phyloP scores from a whole-genome alignment of 768 basidiomycete genomes.

The Mycena sanguinolenta region DNA sequence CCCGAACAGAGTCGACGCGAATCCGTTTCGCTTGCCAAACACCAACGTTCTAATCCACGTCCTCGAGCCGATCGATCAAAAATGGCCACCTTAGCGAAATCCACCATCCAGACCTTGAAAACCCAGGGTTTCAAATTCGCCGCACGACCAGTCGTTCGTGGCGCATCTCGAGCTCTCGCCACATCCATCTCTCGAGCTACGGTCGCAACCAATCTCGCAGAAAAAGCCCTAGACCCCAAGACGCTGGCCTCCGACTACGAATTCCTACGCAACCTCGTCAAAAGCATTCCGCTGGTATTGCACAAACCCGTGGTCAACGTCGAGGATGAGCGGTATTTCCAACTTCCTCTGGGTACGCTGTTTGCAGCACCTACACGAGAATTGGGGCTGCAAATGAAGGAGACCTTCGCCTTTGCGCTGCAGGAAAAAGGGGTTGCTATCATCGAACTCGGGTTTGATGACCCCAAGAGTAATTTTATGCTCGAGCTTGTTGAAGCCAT shows the following conservation, averaged over 20 bases:
- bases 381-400: background rate
- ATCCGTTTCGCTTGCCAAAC: too few relatives aligned
- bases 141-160: too few relatives aligned
- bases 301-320: background rate
- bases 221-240: background rate
- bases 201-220: background rate
- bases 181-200: background rate
- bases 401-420: background rate
- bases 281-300: background rate
- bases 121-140: too few relatives aligned
- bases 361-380: slow-evolving; percentile 12
- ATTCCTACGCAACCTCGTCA: background rate
- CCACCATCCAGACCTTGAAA: too few relatives aligned
- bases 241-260: background rate
- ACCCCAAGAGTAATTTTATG: slow-evolving; percentile 14
- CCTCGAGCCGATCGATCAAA: too few relatives aligned
- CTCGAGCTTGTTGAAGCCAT: slow-evolving; percentile 18
- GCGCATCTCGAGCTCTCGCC: background rate
- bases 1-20: too few relatives aligned
- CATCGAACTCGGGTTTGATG: slow-evolving; percentile 11
- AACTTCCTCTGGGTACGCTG: background rate
- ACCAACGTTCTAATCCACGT: too few relatives aligned
- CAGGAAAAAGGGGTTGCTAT: slow-evolving; percentile 7
- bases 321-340: slow-evolving; percentile 1
- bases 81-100: too few relatives aligned